A percentile compares a stretch with the other conserved stretches of the same genome.
Conservation (phyloP, 192 early-diverging fungal genomes). For the Coemansia pectinata region DNA sequence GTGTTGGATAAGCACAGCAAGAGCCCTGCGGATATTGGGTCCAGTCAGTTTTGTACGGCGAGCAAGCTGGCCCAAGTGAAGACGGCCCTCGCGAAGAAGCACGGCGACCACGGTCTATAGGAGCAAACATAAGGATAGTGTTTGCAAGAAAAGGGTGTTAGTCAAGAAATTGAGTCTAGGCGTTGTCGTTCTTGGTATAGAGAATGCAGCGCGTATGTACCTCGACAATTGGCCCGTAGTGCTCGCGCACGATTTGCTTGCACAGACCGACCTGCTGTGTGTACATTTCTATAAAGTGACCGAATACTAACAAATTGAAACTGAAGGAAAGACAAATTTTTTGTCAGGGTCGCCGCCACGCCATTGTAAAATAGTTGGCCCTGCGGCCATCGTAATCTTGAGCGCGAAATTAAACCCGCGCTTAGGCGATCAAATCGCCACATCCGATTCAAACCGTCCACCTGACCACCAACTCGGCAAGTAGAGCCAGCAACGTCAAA, state of each 20-base stretch:
- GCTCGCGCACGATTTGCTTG: constrained; percentile 64
- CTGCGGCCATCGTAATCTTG: background rate
- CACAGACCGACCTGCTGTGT: constrained; percentile 46
- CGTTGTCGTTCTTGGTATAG: background rate
- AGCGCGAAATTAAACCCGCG: background rate
- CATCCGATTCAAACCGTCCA: background rate
- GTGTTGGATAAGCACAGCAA: constrained; percentile 89
- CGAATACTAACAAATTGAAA: background rate
- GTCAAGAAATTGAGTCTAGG: background rate
- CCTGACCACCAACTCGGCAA: background rate
- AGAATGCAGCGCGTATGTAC: constrained; percentile 29
- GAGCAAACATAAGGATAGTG: background rate
- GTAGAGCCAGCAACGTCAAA: background rate
- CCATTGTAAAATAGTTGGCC: background rate
- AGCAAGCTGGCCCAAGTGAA: constrained; percentile 58
- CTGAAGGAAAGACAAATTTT: background rate
- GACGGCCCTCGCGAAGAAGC: constrained; percentile 62
- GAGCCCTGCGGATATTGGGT: constrained; percentile 65
- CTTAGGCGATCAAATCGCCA: background rate
- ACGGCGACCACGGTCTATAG: constrained; percentile 25
- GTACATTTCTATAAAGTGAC: constrained; percentile 21
- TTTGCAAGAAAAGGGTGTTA: background rate
- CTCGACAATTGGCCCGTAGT: constrained; percentile 79
- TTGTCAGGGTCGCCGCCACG: background rate
- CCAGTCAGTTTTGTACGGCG: constrained; percentile 53